These are phyloP conservation scores for Fomitopsis palustris DNA, from an alignment of 1,284 basidiomycete genomes.

Conservation along the genomic window DNA sequence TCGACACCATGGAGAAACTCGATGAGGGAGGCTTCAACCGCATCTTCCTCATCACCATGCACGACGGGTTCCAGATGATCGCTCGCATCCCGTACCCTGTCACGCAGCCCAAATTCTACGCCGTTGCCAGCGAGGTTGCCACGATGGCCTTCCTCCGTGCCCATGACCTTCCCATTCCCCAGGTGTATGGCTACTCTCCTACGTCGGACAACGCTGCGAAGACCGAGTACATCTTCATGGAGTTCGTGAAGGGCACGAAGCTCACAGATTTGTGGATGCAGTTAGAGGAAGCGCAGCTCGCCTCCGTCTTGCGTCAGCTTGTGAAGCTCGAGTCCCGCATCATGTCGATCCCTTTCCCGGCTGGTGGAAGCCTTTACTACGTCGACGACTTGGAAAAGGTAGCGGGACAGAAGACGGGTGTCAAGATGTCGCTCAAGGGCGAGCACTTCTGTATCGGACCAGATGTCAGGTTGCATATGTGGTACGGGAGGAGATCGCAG, in stretches of 20 bases:
- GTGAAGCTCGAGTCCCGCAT: slow-evolving; percentile 41
- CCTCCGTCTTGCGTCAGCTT: slow-evolving; percentile 41
- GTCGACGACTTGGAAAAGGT: slow-evolving; percentile 39
- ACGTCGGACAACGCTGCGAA: slow-evolving; percentile 42
- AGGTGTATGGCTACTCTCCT: slow-evolving; percentile 51
- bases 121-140: slow-evolving; percentile 49
- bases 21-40: slow-evolving; percentile 43
- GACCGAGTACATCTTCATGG: slow-evolving; percentile 54
- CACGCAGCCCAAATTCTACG: slow-evolving; percentile 40
- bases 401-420: slow-evolving; percentile 28
- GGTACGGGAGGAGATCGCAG: slow-evolving; percentile 45
- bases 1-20: slow-evolving; percentile 36
- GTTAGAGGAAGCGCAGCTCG: slow-evolving; percentile 37
- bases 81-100: slow-evolving; percentile 47
- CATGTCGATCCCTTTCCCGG: slow-evolving; percentile 46
- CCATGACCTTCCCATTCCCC: slow-evolving; percentile 41
- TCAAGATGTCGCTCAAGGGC: slow-evolving; percentile 35
- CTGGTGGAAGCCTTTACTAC: slow-evolving; percentile 47
- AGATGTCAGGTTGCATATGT: slow-evolving; percentile 40
- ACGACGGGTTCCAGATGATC: slow-evolving; percentile 39
- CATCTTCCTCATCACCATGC: slow-evolving; percentile 43
- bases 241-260: slow-evolving; percentile 41
- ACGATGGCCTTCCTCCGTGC: slow-evolving; percentile 48
- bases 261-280: slow-evolving; percentile 43
- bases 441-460: slow-evolving; percentile 47